Base-by-base conservation (phyloP, 768 basidiomycete genomes). In the Termitomyces sp. region DNA sequence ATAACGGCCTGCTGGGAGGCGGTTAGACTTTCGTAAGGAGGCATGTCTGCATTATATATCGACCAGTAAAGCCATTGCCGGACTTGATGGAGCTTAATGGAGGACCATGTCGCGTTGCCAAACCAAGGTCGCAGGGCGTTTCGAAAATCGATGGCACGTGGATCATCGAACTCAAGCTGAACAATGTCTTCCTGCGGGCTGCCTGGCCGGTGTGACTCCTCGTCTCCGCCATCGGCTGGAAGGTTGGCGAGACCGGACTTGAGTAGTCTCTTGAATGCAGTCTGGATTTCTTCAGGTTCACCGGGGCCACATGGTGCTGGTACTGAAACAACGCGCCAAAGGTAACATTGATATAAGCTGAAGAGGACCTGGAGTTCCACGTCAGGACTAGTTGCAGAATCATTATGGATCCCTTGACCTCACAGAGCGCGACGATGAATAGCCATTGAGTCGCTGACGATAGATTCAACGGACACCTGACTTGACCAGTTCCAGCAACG, bases 11-110 rank as follows among this genome's bases (percentile, higher is more conserved):
- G 75, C 51, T 83, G 82, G 3, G 72, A 59, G 12, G 73, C 68
- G 2, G 83, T 71, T 18, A 90, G 68, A 29, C 69, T 54, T 12
- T 84, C 77, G 5, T 72, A 66, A 6, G 80, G 66, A 16, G 86
- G 85, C 33, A 90, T 74, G 39, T 83, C 76, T 5, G 80, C 75
- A 66, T 88, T 88, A 70, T 86, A 94, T 65, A 90, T 85, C 24
- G 83, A 80, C 92, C 93, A 95, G 56, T 90, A 85, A 31, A 96
- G 73, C 89, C 92, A 95, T 58, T 81, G 75, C 42, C 77, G 77
- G 56, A 92, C 73, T 67, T 92, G 83, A 39, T 80, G 73, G 18
- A 75, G 77, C 45, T 77, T 83, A 57, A 96, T 80, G 13, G 80
- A 75, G 0, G 86, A 86, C 88, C 90, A 96, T 0, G 85, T 83